Evolutionary conservation across 306 rosid genomes (phyloP), one percentile per base, ranked within the genome.

Genomic region (Dalbergia oliveri): DNA sequence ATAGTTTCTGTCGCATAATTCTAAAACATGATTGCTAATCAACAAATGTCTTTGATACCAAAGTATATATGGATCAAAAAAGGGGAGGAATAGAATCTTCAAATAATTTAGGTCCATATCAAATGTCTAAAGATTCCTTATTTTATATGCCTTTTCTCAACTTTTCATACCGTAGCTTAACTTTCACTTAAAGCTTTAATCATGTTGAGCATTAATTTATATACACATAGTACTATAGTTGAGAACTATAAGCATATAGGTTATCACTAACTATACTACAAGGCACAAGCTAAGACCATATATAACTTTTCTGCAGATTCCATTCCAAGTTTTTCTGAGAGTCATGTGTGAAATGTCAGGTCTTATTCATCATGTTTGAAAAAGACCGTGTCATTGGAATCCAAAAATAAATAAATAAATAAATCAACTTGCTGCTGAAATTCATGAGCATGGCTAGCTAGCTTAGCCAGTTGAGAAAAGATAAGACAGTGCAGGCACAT

Each of bases 261-360:
- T 19, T 45, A 66, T 35, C 34, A 47, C 9, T 54, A 62, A 21
- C 16, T 6, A 53, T 13, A 49, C n/a, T 13, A 50, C 39, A 39
- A 18, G 11, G 16, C 35, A 49, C 14, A 54, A 57, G 66, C 64
- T 10, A 56, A 77, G 72, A 35, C 66, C 21, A 73, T 5, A 31
- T 8, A 50, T 45, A 45, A 76, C 43, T 69, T 76, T 50, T 26
- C n/a, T 70, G 45, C 34, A 78, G 90, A 84, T 81, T 87, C 71
- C 79, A 74, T 78, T 70, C 77, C 78, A 66, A 58, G 76, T 16
- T 23, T 83, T 70, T 80, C 76, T 67, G 78, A 34, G 12, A 23
- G 39, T 16, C 85, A 77, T 77, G 84, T 69, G 82, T 69, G 82
- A 63, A 57, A 16, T 84, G 82, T 84, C 84, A 79, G 84, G 73